Evolutionary conservation across 2,329 filamentous ascomycete species (phyloP).

Genomic region (Aureobasidium namibiae): DNA sequence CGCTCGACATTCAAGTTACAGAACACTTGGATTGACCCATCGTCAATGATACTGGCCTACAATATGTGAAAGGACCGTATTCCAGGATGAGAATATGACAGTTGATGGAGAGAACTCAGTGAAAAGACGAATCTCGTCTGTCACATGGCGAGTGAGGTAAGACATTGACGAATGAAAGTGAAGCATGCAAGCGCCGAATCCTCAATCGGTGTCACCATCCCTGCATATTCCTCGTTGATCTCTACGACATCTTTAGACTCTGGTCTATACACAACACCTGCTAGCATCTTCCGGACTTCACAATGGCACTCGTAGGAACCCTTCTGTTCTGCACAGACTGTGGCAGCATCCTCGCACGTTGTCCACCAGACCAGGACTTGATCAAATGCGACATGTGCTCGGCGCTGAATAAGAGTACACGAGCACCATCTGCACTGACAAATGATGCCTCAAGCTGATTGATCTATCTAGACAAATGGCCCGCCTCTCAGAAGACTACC

Average conservation of each 20-base stretch:
- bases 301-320: constrained; percentile 82
- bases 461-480: not conserved
- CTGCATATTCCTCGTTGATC: not conserved
- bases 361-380: constrained; percentile 65
- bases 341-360: constrained; percentile 78
- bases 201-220: not conserved
- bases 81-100: not conserved
- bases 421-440: not conserved
- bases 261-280: too few species aligned
- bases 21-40: too few species aligned
- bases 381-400: constrained; percentile 81
- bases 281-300: not conserved
- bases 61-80: too few species aligned
- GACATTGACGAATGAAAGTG: not conserved
- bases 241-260: not conserved
- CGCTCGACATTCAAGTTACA: too few species aligned
- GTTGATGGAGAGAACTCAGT: not conserved
- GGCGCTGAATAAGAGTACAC: constrained; percentile 68
- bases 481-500: constrained; percentile 67
- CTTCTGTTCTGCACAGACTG: constrained; percentile 90
- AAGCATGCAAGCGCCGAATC: not conserved
- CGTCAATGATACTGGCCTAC: too few species aligned
- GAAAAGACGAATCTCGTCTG: too few species aligned
- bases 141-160: not conserved
- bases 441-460: not conserved